Base-by-base conservation (phyloP, 495 filamentous ascomycete species). In the Podospora tetraspora region DNA sequence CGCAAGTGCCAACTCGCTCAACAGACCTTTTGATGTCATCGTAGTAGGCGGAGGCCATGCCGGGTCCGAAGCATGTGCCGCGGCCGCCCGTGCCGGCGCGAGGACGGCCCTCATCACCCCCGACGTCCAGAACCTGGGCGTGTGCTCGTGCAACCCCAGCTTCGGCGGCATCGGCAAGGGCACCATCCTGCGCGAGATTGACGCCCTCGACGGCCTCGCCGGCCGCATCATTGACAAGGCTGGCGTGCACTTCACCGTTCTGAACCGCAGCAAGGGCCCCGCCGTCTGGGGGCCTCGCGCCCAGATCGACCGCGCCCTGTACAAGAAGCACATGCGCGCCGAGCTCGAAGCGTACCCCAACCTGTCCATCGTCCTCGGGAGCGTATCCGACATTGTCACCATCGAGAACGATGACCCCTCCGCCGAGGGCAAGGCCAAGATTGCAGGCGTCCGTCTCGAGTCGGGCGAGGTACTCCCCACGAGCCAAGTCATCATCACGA, bases 161-260 rank as follows among this genome's bases (percentile, higher is more conserved):
- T 96, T 99, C 76, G 95, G 95, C 60, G 95, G 95, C 34, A 99
- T 99, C 72, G 95, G 95, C n/a, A 99, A 99, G 78, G 95, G 95
- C 11, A 97, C 91, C 19, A 98, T 99, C 85, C 82, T 99, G 37
- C 89, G 94, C 3, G 95, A 99, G 77, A 89, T 99, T 30, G 95
- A 99, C 80, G 96, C 95, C 0, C 85, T 99, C 72, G 95, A 99
- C 76, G 95, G 95, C 2, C 84, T 99, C 11, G 90, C 91, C 0
- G 94, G 93, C 2, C 85, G 92, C 11, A 92, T 97, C 29, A 91
- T 97, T 57, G 95, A 99, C 77, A 96, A 94, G 78, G 91, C 95
- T 24, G 95, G 94, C 19, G 83, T 97, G 21, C 94, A 97, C 78
- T 99, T 99, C 78, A 87, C 89, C 61, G 84, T 96, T 8, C 79